Base-by-base conservation (phyloP, 2,329 filamentous ascomycete species). In the Penicillium sp. region DNA sequence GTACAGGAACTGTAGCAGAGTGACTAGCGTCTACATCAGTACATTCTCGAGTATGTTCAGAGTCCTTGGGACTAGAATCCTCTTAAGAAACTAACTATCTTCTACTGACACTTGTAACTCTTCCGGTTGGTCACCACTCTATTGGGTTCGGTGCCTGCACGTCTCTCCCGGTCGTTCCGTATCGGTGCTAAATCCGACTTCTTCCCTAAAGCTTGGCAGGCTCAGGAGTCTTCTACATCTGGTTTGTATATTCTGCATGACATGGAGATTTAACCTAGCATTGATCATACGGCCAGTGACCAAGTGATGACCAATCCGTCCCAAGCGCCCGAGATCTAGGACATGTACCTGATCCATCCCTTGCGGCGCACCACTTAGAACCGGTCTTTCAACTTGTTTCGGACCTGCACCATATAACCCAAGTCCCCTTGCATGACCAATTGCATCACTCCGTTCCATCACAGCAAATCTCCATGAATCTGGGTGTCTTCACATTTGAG, bases 261-360 rank as follows among this genome's bases (percentile, higher is more conserved):
- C 4, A 42, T 42, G n/a, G n/a, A 42, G 39, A 23, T 13, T 42
- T 42, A 42, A 23, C 11, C 39, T 42, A 42, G 39, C n/a, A n/a
- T 42, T 42, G 19, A 23, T 42, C 19, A 42, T n/a, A 42, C 9
- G 3, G 27, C 27, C 27, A 11, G n/a, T 42, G 19, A 3, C 4
- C 19, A 4, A 48, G 11, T n/a, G 16, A 14, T 48, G 16, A 29
- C n/a, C n/a, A 21, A 29, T 29, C 21, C 13, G 31, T 42, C 43
- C 23, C 45, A 45, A 33, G 48, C 39, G 14, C 50, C 44, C 43
- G 48, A 23, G 47, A 47, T 50, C 39, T 21, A 54, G 56, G 59
- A 61, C 57, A 61, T 52, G 64, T 65, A 65, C 62, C 61, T 65
- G 64, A 64, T 45, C 61, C 61, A 64, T 64, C 64, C 64, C 64